Evolutionary conservation across 768 basidiomycete genomes (phyloP), one percentile per base, ranked within the genome.

Genomic region (Amanita phalloides): DNA sequence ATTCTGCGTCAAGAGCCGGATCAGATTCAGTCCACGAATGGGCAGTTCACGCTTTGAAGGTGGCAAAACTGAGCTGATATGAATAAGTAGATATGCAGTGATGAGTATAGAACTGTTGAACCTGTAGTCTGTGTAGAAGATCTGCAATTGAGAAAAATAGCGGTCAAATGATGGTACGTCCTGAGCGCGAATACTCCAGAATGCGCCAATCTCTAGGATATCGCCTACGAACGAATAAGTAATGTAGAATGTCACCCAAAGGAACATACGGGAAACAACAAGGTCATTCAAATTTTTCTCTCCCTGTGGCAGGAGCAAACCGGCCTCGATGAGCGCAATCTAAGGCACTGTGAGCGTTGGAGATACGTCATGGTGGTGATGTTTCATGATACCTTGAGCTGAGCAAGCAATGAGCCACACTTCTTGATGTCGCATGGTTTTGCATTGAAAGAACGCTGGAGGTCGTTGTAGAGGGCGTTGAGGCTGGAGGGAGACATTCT

Each of bases 121-220:
- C 89, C 79, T 77, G 65, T 83, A 87, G 66, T 93, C 89, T 45
- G 82, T 82, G 70, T 95, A 96, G 71, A 90, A 95, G 0, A 84
- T 82, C 59, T 88, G 84, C 3, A 96, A 75, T 67, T 95, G 90
- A 13, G 90, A 84, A 64, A 94, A 91, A 66, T 96, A 98, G 57
- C 94, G 81, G 67, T 95, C 90, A 64, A 98, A 99, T 0, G 90
- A 86, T 49, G 93, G 87, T 20, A 94, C 79, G 64, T 95, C 90
- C 62, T 80, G 81, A 56, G 83, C 77, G 36, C 91, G 80, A 65
- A 98, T 87, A 56, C 94, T 92, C 75, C 89, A 88, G 72, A 94
- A 84, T 14, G 93, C 91, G 49, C 93, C 95, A 59, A 97, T 84
- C 72, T 97, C 95, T 53, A 99, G 84, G 53, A 96, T 88, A 55